Evolutionary conservation across 768 basidiomycete genomes (phyloP), one percentile per base, ranked within the genome.

Genomic region (Agrocybe praecox): DNA sequence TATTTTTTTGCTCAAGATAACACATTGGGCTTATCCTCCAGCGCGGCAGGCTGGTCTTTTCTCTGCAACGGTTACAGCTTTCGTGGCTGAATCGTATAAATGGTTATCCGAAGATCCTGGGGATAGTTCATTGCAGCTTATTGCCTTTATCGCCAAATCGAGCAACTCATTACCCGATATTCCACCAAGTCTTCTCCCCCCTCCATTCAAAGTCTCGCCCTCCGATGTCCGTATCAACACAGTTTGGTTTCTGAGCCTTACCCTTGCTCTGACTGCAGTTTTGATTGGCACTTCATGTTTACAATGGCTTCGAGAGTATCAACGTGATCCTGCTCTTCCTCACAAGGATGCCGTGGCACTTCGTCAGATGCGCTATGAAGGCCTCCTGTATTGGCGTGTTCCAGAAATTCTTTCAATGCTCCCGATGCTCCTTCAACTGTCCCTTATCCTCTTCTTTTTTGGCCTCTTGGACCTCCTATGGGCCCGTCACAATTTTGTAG

Each of bases 261-360:
- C 64, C 9, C 62, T 70, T 32, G 57, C 59, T 22, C 58, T 70
- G 1, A 61, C 61, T 6, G 65, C 69, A 4, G 67, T 68, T 26
- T 57, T 68, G 9, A 61, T 70, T 15, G 69, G 69, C 32, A 67
- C 68, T 24, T 63, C 68, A 18, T 68, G 67, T 42, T 44, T 67
- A 0, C 69, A 70, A 62, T 70, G 68, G 69, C 57, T 68, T 17
- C 60, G 67, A 24, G 69, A 70, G 52, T 70, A 53, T 24, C 63
- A 65, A 42, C 64, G 69, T 11, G 64, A 67, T 32, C 63, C 64
- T 0, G 62, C 64, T 1, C 57, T 68, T 9, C 62, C 69, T 2
- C 69, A 64, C 51, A 64, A 68, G 50, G 66, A 70, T 8, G 62
- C 67, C 2, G 62, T 70, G 9, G 65, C 69, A 4, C 58, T 67